phyloP scores from a whole-genome alignment of 495 filamentous ascomycete species.

The Aspergillus kassunensis region DNA sequence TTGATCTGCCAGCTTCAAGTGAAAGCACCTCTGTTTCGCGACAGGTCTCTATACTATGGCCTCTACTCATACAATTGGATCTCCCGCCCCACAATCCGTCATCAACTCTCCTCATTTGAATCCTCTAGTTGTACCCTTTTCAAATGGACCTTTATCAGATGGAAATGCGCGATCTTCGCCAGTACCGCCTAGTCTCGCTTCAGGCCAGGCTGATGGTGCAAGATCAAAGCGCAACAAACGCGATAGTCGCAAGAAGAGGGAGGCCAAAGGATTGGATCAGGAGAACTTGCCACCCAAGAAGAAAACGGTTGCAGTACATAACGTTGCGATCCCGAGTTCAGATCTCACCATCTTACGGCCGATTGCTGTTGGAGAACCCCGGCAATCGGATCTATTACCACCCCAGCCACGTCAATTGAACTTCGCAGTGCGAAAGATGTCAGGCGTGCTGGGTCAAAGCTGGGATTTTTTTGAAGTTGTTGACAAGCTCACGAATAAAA shows the following conservation, averaged over 20 bases:
- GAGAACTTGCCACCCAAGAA: conserved; percentile 39
- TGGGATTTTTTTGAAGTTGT: conserved; percentile 45
- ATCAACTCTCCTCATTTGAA: conserved; percentile 41
- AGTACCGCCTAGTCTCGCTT: conserved; percentile 30
- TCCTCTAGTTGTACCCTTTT: conserved; percentile 25
- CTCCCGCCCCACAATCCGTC: conserved; percentile 41
- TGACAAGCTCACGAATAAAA: conserved; percentile 80
- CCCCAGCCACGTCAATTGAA: conserved; percentile 43
- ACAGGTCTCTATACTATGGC: conserved; percentile 24
- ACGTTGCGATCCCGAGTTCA: conserved; percentile 28
- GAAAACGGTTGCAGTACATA: conserved; percentile 29
- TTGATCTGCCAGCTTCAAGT: background rate
- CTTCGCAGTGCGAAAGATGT: conserved; percentile 33
- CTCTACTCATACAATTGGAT: conserved; percentile 34
- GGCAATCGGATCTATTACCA: conserved; percentile 34
- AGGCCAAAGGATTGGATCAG: conserved; percentile 57
- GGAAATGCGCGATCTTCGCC: conserved; percentile 37
- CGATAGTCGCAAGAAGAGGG: conserved; percentile 66
- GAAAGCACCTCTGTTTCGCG: background rate
- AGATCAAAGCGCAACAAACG: conserved; percentile 44
- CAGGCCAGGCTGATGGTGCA: conserved; percentile 32
- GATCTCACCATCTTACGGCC: conserved; percentile 31
- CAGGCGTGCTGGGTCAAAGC: conserved; percentile 30
- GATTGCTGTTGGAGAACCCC: conserved; percentile 33
- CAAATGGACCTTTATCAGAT: conserved; percentile 31